phyloP scores from a whole-genome alignment of 495 filamentous ascomycete genomes.

The Hyaloscypha bicolor region DNA sequence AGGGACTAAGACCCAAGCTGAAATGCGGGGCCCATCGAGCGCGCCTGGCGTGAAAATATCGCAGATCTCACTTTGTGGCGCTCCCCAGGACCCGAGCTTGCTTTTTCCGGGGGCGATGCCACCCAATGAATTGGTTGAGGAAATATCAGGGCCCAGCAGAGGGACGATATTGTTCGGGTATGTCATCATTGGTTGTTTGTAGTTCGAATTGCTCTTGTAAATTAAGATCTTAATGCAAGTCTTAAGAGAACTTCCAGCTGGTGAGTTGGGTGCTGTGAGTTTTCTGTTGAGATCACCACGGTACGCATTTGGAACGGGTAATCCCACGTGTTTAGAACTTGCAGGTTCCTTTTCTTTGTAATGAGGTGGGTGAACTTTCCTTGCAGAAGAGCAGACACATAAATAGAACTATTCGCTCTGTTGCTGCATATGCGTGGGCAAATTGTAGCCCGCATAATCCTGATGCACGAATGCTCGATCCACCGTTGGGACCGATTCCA shows the following conservation, averaged over 20 bases:
- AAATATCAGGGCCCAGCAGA: background rate
- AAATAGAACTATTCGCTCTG: conserved; percentile 39
- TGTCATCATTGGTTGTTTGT: background rate
- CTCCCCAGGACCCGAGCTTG: background rate
- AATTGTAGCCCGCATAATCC: conserved; percentile 80
- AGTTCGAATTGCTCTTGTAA: background rate
- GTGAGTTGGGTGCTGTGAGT: background rate
- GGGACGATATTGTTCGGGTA: background rate
- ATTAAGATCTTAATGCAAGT: background rate
- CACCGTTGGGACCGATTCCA: conserved; percentile 82
- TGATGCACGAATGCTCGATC: conserved; percentile 73
- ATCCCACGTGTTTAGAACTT: background rate
- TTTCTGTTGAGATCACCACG: background rate
- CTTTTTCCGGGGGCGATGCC: background rate
- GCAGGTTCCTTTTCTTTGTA: background rate
- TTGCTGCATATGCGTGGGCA: conserved; percentile 86
- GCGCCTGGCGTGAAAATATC: background rate
- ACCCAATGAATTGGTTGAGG: background rate
- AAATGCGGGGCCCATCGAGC: background rate
- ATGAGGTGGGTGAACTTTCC: background rate
- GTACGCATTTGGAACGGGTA: background rate
- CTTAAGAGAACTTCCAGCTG: background rate
- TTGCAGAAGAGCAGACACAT: background rate
- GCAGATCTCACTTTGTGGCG: background rate
- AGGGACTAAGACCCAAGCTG: background rate